Evolutionary conservation across 1,139 yeast genomes (phyloP).

Genomic region (Tardiomyces depauwii): DNA sequence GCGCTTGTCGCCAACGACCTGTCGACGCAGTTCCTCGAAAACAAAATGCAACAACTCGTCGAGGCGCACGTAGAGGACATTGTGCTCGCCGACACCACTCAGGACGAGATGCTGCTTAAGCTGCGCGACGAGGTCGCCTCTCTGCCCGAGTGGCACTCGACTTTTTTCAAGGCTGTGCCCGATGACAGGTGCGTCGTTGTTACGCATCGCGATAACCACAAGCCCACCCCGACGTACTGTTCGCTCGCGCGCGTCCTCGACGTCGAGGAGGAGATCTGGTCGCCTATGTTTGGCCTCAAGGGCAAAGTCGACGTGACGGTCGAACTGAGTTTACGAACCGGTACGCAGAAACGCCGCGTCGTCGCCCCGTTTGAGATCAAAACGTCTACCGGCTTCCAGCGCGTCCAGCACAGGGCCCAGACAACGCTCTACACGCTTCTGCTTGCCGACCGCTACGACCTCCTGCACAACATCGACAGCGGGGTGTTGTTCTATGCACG

Average conservation of each 20-base stretch:
- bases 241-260: slow-evolving; percentile 58
- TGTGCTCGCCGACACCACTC: slow-evolving; percentile 43
- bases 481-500: slow-evolving; percentile 71
- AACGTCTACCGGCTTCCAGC: slow-evolving; percentile 52
- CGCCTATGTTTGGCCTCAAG: slow-evolving; percentile 83
- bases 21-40: slow-evolving; percentile 34
- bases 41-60: slow-evolving; percentile 33
- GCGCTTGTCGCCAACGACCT: slow-evolving; percentile 40
- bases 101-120: slow-evolving; percentile 35
- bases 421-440: slow-evolving; percentile 75
- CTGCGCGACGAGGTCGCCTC: slow-evolving; percentile 45
- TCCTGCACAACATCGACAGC: slow-evolving; percentile 39
- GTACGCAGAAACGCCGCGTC: slow-evolving; percentile 26
- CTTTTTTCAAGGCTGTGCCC: slow-evolving; percentile 29
- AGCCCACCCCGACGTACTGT: slow-evolving; percentile 8
- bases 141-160: slow-evolving; percentile 51
- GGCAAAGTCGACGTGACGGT: slow-evolving; percentile 88
- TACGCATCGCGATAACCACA: slow-evolving; percentile 13
- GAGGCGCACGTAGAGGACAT: slow-evolving; percentile 40
- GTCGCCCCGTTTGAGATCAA: slow-evolving; percentile 82
- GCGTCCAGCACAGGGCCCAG: slow-evolving; percentile 73
- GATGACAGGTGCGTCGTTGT: slow-evolving; percentile 14
- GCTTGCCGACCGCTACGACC: slow-evolving; percentile 66
- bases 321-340: slow-evolving; percentile 37
- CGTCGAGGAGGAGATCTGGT: slow-evolving; percentile 85